Percentiles rank a stretch among this genome's conserved stretches.
These are phyloP conservation scores for Zygoascus tannicola DNA, from an alignment of 805 yeast genomes.

Conservation along the genomic window DNA sequence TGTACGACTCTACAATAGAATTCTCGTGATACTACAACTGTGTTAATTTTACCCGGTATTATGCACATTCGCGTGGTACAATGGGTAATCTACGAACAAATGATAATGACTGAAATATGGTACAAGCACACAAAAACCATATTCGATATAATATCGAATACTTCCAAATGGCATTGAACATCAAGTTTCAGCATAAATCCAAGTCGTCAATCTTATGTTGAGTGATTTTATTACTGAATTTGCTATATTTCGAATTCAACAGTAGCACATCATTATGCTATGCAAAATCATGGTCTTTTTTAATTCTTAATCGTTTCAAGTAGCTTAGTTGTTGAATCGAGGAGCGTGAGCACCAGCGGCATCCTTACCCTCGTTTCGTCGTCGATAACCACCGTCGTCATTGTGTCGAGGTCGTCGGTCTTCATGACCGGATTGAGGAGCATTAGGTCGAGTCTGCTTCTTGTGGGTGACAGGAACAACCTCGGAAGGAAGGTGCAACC, in stretches of 20 bases:
- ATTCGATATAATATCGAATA: too few species aligned
- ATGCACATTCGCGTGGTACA: too few species aligned
- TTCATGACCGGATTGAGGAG: constrained; percentile 26
- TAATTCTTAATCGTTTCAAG: background rate
- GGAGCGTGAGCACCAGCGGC: constrained; percentile 30
- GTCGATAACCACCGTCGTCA: constrained; percentile 49
- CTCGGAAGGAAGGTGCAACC: constrained; percentile 97
- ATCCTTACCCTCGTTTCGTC: constrained; percentile 46
- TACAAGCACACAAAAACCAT: too few species aligned
- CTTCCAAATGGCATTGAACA: too few species aligned
- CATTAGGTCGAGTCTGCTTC: constrained; percentile 83
- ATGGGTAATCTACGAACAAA: too few species aligned
- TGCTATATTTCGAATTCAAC: background rate
- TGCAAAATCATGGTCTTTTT: background rate
- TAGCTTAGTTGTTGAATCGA: constrained; percentile 24
- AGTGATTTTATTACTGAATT: background rate
- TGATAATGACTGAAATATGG: too few species aligned
- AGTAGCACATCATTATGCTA: background rate
- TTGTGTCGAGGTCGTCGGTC: constrained; percentile 50
- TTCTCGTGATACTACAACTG: too few species aligned
- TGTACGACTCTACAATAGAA: too few species aligned
- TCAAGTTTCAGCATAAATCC: too few species aligned
- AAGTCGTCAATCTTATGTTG: too few species aligned
- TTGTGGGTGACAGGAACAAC: constrained; percentile 97
- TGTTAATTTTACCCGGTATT: too few species aligned